Percentiles rank a stretch among this genome's conserved stretches.
phyloP scores from a whole-genome alignment of 129 eudicot species.

The Apium graveolens region DNA sequence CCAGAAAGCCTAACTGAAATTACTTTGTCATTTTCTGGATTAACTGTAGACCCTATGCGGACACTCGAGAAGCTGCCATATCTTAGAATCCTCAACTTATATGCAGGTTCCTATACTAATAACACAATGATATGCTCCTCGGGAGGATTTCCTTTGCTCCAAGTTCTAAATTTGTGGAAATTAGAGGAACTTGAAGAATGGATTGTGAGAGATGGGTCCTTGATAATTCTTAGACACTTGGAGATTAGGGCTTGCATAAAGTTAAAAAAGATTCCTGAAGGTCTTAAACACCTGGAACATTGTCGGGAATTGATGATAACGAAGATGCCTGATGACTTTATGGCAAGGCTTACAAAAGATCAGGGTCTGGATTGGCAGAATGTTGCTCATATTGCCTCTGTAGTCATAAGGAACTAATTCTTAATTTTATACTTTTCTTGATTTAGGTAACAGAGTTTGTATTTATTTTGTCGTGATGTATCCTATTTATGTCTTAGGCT shows the following conservation, averaged over 20 bases:
- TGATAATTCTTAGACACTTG: constrained; percentile 3
- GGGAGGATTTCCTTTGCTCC: constrained; percentile 16
- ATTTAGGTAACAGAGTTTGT: too few species aligned
- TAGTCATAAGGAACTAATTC: neutral
- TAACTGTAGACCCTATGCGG: constrained; percentile 8
- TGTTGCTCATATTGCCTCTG: constrained; percentile 3
- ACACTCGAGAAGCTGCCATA: constrained; percentile 9
- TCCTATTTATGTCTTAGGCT: too few species aligned
- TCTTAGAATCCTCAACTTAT: constrained; percentile 9
- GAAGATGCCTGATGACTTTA: constrained; percentile 4
- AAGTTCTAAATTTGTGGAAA: constrained; percentile 15
- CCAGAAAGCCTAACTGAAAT: constrained; percentile 16
- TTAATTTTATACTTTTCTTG: too few species aligned
- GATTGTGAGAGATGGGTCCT: constrained; percentile 3
- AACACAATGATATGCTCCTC: neutral
- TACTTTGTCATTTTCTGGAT: constrained; percentile 4
- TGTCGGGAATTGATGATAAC: constrained; percentile 2
- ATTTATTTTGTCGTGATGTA: too few species aligned
- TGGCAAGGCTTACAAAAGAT: neutral
- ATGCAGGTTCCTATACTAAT: neutral
- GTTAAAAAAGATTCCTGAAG: constrained; percentile 7
- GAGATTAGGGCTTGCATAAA: constrained; percentile 14
- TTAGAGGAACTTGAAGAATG: constrained; percentile 8
- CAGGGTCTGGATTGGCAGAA: constrained; percentile 8
- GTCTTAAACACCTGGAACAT: neutral